Evolutionary conservation across 1,284 basidiomycete species (phyloP).

Genomic region (Ganoderma boninense): DNA sequence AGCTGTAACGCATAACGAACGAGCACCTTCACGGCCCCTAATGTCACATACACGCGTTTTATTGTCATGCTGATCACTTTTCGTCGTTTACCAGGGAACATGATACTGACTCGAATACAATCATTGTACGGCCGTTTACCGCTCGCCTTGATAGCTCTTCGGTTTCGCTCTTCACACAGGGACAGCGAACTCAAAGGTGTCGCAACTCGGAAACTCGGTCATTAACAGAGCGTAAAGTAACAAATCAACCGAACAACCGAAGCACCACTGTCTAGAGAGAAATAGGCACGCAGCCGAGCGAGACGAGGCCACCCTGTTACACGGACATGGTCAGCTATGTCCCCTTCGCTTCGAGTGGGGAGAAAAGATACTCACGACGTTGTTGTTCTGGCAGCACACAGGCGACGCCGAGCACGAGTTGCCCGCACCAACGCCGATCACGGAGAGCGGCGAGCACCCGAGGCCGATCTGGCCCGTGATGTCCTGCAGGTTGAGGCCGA

Average conservation of each 20-base stretch:
- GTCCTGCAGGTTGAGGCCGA: constrained; percentile 24
- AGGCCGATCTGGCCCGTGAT: constrained; percentile 23
- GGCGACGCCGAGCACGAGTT: constrained; percentile 19
- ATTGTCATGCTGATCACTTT: too few species aligned
- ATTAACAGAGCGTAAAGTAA: not conserved
- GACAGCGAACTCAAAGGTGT: not conserved
- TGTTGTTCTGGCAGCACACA: constrained; percentile 34
- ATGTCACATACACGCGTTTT: too few species aligned
- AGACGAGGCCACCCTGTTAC: not conserved
- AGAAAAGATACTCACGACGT: constrained; percentile 23
- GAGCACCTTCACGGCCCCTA: too few species aligned
- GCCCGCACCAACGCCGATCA: constrained; percentile 26
- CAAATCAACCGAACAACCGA: not conserved
- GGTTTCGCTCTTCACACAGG: too few species aligned
- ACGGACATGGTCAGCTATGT: not conserved
- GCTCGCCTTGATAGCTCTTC: too few species aligned
- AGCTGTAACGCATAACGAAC: too few species aligned
- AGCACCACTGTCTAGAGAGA: not conserved
- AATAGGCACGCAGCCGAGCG: not conserved
- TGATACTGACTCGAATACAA: too few species aligned
- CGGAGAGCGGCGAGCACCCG: constrained; percentile 26
- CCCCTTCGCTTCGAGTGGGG: not conserved
- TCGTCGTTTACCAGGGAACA: too few species aligned
- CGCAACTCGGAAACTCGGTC: not conserved
- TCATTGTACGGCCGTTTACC: too few species aligned